Conservation (phyloP, 1,139 yeast species). For the Yamadazyma sp. region DNA sequence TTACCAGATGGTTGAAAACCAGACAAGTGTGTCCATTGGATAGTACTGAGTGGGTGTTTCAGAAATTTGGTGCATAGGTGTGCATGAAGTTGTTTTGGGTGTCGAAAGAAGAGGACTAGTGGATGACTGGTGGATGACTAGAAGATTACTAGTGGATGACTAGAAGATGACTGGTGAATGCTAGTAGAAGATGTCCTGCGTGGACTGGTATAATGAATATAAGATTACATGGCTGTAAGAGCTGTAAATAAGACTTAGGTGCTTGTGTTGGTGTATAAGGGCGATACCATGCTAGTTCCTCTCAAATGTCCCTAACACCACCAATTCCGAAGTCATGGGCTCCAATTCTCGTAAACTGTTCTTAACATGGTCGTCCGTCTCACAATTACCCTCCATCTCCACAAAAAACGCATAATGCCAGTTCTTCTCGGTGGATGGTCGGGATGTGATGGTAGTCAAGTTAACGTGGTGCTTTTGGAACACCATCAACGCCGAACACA, state of each 20-base stretch:
- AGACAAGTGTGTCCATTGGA: conserved; percentile 97
- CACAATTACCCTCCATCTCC: conserved; percentile 48
- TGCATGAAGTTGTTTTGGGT: too few relatives aligned
- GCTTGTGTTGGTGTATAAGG: too few relatives aligned
- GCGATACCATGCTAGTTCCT: too few relatives aligned
- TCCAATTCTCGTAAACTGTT: conserved; percentile 19
- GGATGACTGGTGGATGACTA: too few relatives aligned
- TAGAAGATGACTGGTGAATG: too few relatives aligned
- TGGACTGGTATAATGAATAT: conserved; percentile 4
- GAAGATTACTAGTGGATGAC: too few relatives aligned
- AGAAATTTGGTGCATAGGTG: conserved; percentile 59
- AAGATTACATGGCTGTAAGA: too few relatives aligned
- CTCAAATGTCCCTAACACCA: conserved; percentile 38
- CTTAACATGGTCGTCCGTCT: conserved; percentile 19
- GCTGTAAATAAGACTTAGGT: too few relatives aligned
- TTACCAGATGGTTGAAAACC: conserved; percentile 93
- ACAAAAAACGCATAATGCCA: conserved; percentile 89
- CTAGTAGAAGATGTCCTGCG: too few relatives aligned
- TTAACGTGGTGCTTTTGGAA: conserved; percentile 62
- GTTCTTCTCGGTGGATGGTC: conserved; percentile 62
- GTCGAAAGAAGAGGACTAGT: too few relatives aligned
- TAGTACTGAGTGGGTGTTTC: conserved; percentile 90
- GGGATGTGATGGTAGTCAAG: conserved; percentile 68
- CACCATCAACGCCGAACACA: conserved; percentile 63
- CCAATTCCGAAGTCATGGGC: conserved; percentile 30